phyloP scores from a whole-genome alignment of 768 basidiomycete genomes.

The Harrya chromipes region DNA sequence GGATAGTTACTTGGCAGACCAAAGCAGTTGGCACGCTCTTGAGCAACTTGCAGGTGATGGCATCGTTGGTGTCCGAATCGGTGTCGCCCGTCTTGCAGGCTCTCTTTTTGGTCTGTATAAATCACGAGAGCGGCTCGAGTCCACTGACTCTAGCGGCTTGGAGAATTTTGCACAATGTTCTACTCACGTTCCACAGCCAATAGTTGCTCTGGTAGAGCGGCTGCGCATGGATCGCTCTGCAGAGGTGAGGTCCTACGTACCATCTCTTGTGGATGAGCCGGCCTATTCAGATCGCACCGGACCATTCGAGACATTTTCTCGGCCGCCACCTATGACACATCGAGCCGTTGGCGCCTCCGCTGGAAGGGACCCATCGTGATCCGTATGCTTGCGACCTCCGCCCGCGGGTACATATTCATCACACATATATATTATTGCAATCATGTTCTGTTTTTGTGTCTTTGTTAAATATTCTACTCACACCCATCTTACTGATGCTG shows the following conservation, averaged over 20 bases:
- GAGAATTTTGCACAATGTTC: conserved; percentile 13
- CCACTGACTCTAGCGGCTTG: conserved; percentile 9
- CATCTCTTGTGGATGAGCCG: conserved; percentile 24
- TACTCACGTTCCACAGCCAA: conserved; percentile 29
- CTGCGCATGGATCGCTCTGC: conserved; percentile 55
- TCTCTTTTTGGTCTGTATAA: conserved; percentile 49
- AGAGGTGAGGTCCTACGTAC: conserved; percentile 62
- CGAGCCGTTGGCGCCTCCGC: not conserved
- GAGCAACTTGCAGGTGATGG: conserved; percentile 56
- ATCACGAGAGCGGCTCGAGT: not conserved
- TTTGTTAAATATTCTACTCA: conserved; percentile 19
- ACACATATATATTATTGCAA: conserved; percentile 22
- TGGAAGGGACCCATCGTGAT: conserved; percentile 14
- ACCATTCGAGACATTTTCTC: conserved; percentile 37
- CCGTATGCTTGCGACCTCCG: not conserved
- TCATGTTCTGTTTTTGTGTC: conserved; percentile 2
- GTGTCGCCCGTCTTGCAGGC: conserved; percentile 71
- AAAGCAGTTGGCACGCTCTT: conserved; percentile 49
- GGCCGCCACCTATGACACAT: conserved; percentile 31
- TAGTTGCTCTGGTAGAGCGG: conserved; percentile 41
- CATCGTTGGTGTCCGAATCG: conserved; percentile 84
- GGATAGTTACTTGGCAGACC: conserved; percentile 39
- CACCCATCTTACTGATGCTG: conserved; percentile 13
- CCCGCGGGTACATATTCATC: not conserved
- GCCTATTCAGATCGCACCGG: conserved; percentile 13